Conservation (phyloP, 257 asterid genomes). For the Ajuga chamaepitys region DNA sequence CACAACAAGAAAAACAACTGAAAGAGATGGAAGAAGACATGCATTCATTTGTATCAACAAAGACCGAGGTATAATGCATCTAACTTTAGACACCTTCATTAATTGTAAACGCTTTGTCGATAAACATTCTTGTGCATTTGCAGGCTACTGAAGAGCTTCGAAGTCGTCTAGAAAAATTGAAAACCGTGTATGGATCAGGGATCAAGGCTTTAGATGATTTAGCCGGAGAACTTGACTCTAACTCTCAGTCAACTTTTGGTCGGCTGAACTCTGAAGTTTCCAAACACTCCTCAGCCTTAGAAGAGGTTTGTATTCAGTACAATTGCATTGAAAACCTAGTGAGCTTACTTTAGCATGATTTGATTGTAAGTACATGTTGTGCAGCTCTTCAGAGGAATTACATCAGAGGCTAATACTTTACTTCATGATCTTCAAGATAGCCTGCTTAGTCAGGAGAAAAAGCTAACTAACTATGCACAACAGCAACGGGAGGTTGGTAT, state of each 20-base stretch:
- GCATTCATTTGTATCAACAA: slow-evolving; percentile 84
- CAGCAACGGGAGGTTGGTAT: slow-evolving; percentile 67
- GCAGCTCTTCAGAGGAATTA: slow-evolving; percentile 75
- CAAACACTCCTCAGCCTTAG: slow-evolving; percentile 69
- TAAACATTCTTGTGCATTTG: slow-evolving; percentile 13
- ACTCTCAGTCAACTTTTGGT: slow-evolving; percentile 69
- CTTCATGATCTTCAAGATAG: slow-evolving; percentile 84
- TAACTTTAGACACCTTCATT: slow-evolving; percentile 7
- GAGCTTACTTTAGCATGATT: slow-evolving; percentile 7
- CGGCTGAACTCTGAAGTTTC: slow-evolving; percentile 74
- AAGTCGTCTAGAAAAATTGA: slow-evolving; percentile 54
- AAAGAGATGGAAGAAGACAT: slow-evolving; percentile 95
- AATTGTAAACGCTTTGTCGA: slow-evolving; percentile 4
- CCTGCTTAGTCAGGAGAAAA: slow-evolving; percentile 68
- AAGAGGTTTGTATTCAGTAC: slow-evolving; percentile 53
- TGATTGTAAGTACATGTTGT: slow-evolving; percentile 17
- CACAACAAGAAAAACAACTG: slow-evolving; percentile 79
- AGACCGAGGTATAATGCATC: slow-evolving; percentile 57
- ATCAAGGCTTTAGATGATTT: slow-evolving; percentile 65
- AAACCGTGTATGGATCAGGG: slow-evolving; percentile 73
- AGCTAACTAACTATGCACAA: slow-evolving; percentile 58
- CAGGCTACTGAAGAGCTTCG: slow-evolving; percentile 94
- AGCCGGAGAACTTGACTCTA: slow-evolving; percentile 73
- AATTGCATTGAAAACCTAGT: background rate
- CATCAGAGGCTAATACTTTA: slow-evolving; percentile 78